These are phyloP conservation scores for Claviceps pazoutovae DNA, from an alignment of 2,329 filamentous ascomycete species.

Conservation along the genomic window DNA sequence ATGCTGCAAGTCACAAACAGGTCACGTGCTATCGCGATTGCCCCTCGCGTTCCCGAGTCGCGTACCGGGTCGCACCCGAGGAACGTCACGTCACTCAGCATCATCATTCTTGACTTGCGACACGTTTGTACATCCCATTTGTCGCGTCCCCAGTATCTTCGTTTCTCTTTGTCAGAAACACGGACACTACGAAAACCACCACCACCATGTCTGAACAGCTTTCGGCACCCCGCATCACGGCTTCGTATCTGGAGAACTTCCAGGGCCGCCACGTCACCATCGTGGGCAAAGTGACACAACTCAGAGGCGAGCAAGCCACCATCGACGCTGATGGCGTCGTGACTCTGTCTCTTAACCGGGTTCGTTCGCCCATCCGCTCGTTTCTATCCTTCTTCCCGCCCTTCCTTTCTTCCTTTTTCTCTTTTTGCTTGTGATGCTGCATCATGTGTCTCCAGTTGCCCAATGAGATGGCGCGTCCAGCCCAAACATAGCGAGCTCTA, in stretches of 20 bases:
- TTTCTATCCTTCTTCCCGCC: background rate
- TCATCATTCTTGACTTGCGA: background rate
- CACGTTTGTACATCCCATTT: background rate
- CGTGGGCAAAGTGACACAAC: slow-evolving; percentile 69
- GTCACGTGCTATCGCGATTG: slow-evolving; percentile 1
- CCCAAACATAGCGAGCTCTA: background rate
- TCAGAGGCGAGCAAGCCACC: slow-evolving; percentile 67
- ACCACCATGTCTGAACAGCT: slow-evolving; percentile 50
- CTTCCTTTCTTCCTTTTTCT: background rate
- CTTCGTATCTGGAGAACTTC: slow-evolving; percentile 65
- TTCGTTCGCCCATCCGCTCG: slow-evolving; percentile 23
- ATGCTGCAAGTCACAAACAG: background rate
- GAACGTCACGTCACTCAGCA: background rate
- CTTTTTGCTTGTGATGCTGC: background rate
- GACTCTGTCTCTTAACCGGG: slow-evolving; percentile 58
- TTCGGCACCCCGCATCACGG: slow-evolving; percentile 68
- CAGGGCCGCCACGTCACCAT: slow-evolving; percentile 64
- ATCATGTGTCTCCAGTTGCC: background rate
- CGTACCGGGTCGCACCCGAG: background rate
- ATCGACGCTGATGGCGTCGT: slow-evolving; percentile 71
- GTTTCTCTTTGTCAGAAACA: background rate
- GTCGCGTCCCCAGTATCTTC: background rate
- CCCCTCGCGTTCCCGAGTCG: background rate
- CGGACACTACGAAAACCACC: too few species aligned
- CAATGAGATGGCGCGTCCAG: background rate